Evolutionary conservation across 179 eudicot genomes (phyloP).

Genomic region (Corrigiola litoralis): DNA sequence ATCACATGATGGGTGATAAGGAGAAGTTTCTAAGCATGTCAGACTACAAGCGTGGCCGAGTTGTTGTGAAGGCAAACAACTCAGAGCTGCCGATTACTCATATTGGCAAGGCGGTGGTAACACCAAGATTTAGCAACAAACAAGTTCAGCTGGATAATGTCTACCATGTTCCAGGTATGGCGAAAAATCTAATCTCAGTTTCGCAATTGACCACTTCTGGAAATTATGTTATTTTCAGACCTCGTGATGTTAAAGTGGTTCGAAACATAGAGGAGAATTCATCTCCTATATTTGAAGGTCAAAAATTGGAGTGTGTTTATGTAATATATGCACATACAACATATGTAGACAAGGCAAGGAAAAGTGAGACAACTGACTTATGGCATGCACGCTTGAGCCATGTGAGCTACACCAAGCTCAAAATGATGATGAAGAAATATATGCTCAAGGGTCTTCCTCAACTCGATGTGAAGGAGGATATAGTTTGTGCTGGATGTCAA

Average conservation of each 20-base stretch:
- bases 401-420: conserved; percentile 1
- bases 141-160: conserved; percentile 5
- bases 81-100: neutral
- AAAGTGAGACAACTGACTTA: conserved; percentile 1
- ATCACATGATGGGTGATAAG: conserved; percentile 16
- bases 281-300: neutral
- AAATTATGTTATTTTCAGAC: conserved; percentile 3
- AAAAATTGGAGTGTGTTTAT: neutral
- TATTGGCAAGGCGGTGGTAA: neutral
- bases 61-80: conserved; percentile 10
- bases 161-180: conserved; percentile 7
- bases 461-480: neutral
- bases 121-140: neutral
- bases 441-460: conserved; percentile 3
- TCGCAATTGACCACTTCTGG: neutral
- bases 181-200: neutral
- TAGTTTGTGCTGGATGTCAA: neutral
- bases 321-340: neutral
- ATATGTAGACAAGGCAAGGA: conserved; percentile 14
- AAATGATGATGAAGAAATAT: conserved; percentile 2
- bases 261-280: neutral
- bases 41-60: conserved; percentile 4
- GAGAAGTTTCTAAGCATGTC: neutral
- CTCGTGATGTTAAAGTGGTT: conserved; percentile 7
- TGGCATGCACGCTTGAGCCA: conserved; percentile 12